Base-by-base conservation (phyloP, 2,329 filamentous ascomycete genomes). In the Metarhizium rileyi region DNA sequence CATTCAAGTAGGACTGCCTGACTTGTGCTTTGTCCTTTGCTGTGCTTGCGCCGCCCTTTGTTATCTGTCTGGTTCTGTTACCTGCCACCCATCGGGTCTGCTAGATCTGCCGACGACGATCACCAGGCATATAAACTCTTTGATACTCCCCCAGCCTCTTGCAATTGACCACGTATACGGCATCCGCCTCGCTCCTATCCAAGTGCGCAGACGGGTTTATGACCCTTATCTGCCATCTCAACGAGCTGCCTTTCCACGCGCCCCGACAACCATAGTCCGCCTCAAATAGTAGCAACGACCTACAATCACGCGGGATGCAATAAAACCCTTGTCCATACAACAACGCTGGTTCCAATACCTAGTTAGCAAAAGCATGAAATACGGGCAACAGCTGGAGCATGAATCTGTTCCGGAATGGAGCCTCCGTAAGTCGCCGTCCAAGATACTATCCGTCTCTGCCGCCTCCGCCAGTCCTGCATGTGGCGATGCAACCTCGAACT, bases 331-430 rank as follows among this genome's bases (percentile, higher is more conserved):
- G 35, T 20, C 35, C 38, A 42, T 8, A 38, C 16, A 3, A 38
- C 12, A 42, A 25, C 6, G 14, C 20, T 25, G 7, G 22, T 9
- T 14, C 20, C 12, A 14, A 20, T 42, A 9, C 5, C 5, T 25
- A 10, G 38, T 25, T 14, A 16, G 38, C 22, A 25, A 33, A 25
- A 63, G 46, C 47, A 70, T 70, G 68, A 70, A 70, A 58, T 70
- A 66, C 58, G 68, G 68, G 50, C 56, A 66, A 56, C 84, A 81
- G 53, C 76, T 93, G 53, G 80, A 84, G 63, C 76, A 80, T 67
- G 78, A 86, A 65, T 90, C 86, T 44, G 86, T 90, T 61, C 86
- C 87, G 55, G 81, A 86, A 78, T 93, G 87, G 87, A 86, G 79
- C 60, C 76, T 87, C 56, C 84, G 84, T 87, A 72, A 61, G 74